Conservation (phyloP, 208 protist genomes). For the Trypanosoma rangeli region DNA sequence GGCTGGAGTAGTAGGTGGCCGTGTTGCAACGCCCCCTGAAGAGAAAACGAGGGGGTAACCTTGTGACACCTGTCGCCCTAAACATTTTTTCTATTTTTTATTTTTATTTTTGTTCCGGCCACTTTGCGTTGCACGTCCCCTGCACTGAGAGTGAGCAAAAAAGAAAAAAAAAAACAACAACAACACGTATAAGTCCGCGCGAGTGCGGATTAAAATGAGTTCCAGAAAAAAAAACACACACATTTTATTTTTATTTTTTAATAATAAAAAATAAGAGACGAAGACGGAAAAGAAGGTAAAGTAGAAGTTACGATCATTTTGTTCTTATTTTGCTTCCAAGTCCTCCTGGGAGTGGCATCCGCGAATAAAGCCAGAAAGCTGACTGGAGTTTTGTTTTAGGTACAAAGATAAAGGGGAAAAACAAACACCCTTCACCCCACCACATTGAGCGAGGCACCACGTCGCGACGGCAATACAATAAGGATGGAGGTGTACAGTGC, state of each 20-base stretch:
- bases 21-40: slow-evolving; percentile 52
- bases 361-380: not conserved
- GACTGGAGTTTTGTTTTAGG: not conserved
- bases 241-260: slow-evolving; percentile 12
- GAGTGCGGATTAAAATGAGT: not conserved
- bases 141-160: not conserved
- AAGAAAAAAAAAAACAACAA: not conserved
- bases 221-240: not conserved
- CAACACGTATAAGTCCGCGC: not conserved
- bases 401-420: not conserved
- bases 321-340: not conserved
- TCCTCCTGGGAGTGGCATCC: not conserved
- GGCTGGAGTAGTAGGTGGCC: slow-evolving; percentile 56
- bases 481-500: not conserved
- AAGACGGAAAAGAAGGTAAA: too few species aligned
- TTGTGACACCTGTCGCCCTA: slow-evolving; percentile 3
- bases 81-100: not conserved
- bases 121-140: not conserved
- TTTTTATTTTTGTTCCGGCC: not conserved
- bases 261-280: too few species aligned
- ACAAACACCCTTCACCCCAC: not conserved
- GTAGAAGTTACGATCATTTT: not conserved
- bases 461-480: not conserved
- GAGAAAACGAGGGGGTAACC: slow-evolving; percentile 27
- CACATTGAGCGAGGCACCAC: not conserved